Conservation (phyloP, 2,329 filamentous ascomycete species). For the Penicillium crustosum region DNA sequence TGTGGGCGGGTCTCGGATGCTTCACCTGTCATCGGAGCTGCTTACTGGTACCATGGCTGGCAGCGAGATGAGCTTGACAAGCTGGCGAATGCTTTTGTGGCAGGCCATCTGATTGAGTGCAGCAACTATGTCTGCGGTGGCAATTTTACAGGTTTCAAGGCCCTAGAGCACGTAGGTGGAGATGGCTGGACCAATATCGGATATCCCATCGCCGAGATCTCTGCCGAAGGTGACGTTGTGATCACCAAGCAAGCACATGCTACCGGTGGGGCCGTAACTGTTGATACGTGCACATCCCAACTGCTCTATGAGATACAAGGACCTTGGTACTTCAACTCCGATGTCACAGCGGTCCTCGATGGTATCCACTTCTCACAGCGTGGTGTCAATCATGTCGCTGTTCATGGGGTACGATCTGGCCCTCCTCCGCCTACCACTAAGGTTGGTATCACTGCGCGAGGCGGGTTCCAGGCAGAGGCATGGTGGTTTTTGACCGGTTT, state of each 20-base stretch:
- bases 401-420: constrained; percentile 47
- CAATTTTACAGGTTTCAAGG: constrained; percentile 47
- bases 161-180: constrained; percentile 26
- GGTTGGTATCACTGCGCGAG: constrained; percentile 48
- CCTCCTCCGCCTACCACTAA: constrained; percentile 54
- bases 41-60: constrained; percentile 48
- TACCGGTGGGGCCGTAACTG: constrained; percentile 44
- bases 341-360: constrained; percentile 55
- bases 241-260: constrained; percentile 46
- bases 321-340: constrained; percentile 58
- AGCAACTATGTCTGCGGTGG: constrained; percentile 47
- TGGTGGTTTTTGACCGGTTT: constrained; percentile 48
- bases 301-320: constrained; percentile 58
- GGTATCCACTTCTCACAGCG: constrained; percentile 55
- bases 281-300: constrained; percentile 55
- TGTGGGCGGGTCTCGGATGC: constrained; percentile 49
- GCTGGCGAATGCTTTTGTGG: constrained; percentile 43
- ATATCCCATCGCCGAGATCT: constrained; percentile 50
- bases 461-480: constrained; percentile 50
- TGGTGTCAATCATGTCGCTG: constrained; percentile 50
- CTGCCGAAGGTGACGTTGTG: constrained; percentile 40
- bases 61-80: constrained; percentile 36
- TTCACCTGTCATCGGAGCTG: constrained; percentile 45
- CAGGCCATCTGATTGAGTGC: constrained; percentile 43
- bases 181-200: constrained; percentile 48